Base-by-base conservation (phyloP, 2,329 filamentous ascomycete genomes). In the Acrocalymma vagum region DNA sequence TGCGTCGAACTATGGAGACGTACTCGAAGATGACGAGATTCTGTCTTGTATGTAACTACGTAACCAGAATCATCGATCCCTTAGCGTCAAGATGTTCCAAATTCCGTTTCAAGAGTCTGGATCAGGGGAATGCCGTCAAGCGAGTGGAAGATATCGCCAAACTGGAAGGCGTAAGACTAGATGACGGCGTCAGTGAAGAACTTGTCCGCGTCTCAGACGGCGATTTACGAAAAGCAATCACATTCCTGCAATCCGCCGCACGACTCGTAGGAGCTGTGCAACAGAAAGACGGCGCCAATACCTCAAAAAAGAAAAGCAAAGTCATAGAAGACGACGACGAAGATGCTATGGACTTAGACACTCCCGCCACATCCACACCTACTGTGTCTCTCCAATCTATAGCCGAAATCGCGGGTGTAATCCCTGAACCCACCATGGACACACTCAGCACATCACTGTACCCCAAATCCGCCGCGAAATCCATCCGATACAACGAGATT, bases 11-110 rank as follows among this genome's bases (percentile, higher is more conserved):
- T 2, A 99, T 99, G 94, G 94, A 99, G 75, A 95, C 91, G 29
- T 97, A 97, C 72, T 89, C 84, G 70, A 92, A 91, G 63, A 96
- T 97, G 72, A 99, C 94, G 2, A 82, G 94, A 10, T 99, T 99
- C 72, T 97, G 94, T 66, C 78, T 99, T 27, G 93, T 97, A 43
- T 99, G 95, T 75, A 99, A 99, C 73, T 99, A 99, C 62, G 94
- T 99, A 29, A 97, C 94, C 3, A 81, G 94, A 44, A 99, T 99
- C 66, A 99, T 99, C 62, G 94, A 99, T 66, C 95, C 94, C 6
- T 76, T 99, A 15, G 94, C 94, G 1, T 91, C 85, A 68, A 82
- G 94, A 58, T 99, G 94, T 75, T 91, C 86, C 72, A 99, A 99
- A 73, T 99, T 99, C 69, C 81, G 94, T 21, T 99, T 99, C 81